Conservation (phyloP, 2,329 filamentous ascomycete genomes). For the Phaeosphaeria sp. region DNA sequence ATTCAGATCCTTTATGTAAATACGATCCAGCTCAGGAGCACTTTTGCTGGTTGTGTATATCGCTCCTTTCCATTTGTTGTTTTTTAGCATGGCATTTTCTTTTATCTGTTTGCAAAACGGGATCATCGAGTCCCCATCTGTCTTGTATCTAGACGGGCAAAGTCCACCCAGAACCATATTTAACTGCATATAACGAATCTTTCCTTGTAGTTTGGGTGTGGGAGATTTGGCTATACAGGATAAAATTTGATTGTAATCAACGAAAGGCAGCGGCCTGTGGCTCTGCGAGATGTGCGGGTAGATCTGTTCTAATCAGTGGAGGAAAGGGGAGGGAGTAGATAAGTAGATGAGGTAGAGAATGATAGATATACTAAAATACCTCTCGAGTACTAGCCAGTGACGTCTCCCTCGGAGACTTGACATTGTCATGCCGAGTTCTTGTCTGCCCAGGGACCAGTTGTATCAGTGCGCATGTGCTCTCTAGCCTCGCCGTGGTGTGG, state of each 20-base stretch:
- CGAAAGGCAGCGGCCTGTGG: not conserved
- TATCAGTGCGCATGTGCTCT: not conserved
- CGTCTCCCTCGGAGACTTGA: not conserved
- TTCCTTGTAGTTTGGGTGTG: not conserved
- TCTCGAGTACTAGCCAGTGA: not conserved
- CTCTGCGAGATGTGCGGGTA: not conserved
- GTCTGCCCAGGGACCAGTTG: not conserved
- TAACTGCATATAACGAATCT: not conserved
- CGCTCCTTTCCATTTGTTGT: constrained; percentile 10
- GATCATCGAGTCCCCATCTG: not conserved
- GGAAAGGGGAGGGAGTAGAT: not conserved
- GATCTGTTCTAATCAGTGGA: not conserved
- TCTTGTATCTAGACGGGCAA: constrained; percentile 4
- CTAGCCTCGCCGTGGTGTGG: not conserved
- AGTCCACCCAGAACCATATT: not conserved
- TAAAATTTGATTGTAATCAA: constrained; percentile 1
- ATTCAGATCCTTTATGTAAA: constrained; percentile 11
- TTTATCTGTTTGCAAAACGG: not conserved
- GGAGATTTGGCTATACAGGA: not conserved
- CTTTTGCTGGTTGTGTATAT: constrained; percentile 20
- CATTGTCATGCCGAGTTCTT: not conserved
- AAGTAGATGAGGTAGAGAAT: not conserved
- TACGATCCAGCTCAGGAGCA: constrained; percentile 14
- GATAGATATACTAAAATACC: not conserved
- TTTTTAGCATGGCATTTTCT: constrained; percentile 7